phyloP scores from a whole-genome alignment of 2,329 filamentous ascomycete genomes.

The Aspergillus flavus region DNA sequence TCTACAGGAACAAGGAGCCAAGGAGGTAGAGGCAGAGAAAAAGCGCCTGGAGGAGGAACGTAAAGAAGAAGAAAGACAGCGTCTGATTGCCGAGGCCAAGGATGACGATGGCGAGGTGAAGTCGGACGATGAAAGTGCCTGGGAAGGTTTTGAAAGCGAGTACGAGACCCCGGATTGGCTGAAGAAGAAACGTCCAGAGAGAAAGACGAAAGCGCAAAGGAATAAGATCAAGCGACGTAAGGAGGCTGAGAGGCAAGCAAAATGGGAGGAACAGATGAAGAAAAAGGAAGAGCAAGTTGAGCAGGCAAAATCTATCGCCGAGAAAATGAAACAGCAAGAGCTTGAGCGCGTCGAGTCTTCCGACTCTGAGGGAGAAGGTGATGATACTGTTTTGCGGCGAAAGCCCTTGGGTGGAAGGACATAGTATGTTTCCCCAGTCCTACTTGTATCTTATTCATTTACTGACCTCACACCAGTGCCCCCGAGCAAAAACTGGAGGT shows the following conservation, averaged over 20 bases:
- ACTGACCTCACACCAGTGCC: constrained; percentile 32
- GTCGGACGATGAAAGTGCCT: constrained; percentile 87
- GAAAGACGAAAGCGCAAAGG: constrained; percentile 83
- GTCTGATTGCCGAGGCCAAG: constrained; percentile 72
- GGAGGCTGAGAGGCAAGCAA: constrained; percentile 76
- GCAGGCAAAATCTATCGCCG: constrained; percentile 69
- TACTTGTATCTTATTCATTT: background rate
- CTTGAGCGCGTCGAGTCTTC: constrained; percentile 47
- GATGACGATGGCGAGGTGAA: constrained; percentile 73
- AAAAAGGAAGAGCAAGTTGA: constrained; percentile 71
- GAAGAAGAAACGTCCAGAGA: constrained; percentile 73
- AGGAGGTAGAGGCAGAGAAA: constrained; percentile 77
- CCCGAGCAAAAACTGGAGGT: constrained; percentile 81
- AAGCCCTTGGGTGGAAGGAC: constrained; percentile 70
- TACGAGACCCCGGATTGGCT: constrained; percentile 67
- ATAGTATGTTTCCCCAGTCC: constrained; percentile 39
- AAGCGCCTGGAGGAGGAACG: constrained; percentile 69
- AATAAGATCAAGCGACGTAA: constrained; percentile 89
- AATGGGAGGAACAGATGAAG: constrained; percentile 75
- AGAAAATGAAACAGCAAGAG: constrained; percentile 52
- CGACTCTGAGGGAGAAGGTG: constrained; percentile 53
- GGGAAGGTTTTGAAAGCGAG: constrained; percentile 86
- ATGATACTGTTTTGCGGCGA: constrained; percentile 68
- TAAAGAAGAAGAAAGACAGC: constrained; percentile 67
- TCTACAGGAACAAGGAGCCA: constrained; percentile 72